Evolutionary conservation across 2,329 filamentous ascomycete species (phyloP), one percentile per base, ranked within the genome.

Genomic region (Graphilbum ipis-grandicollis): DNA sequence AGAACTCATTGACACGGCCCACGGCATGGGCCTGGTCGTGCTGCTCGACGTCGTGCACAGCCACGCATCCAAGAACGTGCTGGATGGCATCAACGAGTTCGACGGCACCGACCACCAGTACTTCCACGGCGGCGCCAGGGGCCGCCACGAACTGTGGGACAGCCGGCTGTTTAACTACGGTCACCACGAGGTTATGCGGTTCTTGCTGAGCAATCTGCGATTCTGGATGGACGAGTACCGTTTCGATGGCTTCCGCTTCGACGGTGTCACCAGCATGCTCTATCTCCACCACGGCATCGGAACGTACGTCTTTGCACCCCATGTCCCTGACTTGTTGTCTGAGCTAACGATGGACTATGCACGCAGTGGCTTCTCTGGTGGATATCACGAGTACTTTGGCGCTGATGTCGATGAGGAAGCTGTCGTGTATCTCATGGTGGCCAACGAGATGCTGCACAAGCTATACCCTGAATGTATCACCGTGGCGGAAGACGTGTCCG

Each of bases 141-240:
- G 90, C 21, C 72, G 73, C 37, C 90, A 98, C 53, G 85, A 93
- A 31, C 67, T 92, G 36, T 98, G 90, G 90, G 90, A 96, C 53
- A 93, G 84, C 56, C 74, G 90, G 41, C 62, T 98, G 39, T 98
- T 98, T 68, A 98, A 98, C 63, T 98, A 96, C 52, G 88, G 86
- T 22, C 74, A 74, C 50, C 85, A 96, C 50, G 90, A 98, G 54
- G 90, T 98, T 18, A 57, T 96, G 53, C 74, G 90, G n/a, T 98
- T 98, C 59, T 63, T 98, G 33, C 65, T 98, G 19, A 94, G 86
- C 56, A 98, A 98, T 54, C 60, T 98, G 40, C 73, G 88, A 19
- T 98, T 93, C 63, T 98, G 90, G 86, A 96, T 98, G 86, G 88
- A 96, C 39, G 86, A 94, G 58, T 98, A 94, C 51, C 65, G 75